Percentiles rank a stretch among this genome's conserved stretches.
These are phyloP conservation scores for Sextonia rubra DNA, from an alignment of 164 flowering plant species.

Conservation along the genomic window DNA sequence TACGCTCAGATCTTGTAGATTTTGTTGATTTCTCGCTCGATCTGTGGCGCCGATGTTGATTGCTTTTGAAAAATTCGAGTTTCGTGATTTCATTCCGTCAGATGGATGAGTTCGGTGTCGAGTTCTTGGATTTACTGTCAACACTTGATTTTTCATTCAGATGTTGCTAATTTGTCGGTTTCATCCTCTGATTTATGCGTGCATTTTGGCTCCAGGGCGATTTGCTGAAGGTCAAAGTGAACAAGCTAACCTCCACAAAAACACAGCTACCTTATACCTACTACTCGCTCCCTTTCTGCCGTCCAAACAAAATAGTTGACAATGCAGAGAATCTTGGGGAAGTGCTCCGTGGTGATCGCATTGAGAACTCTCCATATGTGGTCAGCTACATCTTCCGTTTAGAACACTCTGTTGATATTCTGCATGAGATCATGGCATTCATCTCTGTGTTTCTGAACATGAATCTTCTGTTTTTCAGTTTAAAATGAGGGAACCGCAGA, in stretches of 20 bases:
- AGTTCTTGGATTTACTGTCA: neutral
- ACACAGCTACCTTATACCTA: slow-evolving; percentile 94
- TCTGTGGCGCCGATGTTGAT: neutral
- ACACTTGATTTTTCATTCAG: neutral
- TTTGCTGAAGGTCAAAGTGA: slow-evolving; percentile 74
- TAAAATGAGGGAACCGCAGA: slow-evolving; percentile 76
- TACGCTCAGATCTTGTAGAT: slow-evolving; percentile 12
- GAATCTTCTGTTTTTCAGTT: slow-evolving; percentile 52
- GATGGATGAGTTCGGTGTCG: neutral
- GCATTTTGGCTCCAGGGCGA: slow-evolving; percentile 51
- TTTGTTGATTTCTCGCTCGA: neutral
- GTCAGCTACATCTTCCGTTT: slow-evolving; percentile 31
- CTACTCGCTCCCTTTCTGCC: slow-evolving; percentile 79
- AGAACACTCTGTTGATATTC: neutral
- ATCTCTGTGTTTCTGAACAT: slow-evolving; percentile 14
- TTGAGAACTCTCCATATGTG: slow-evolving; percentile 83
- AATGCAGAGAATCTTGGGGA: slow-evolving; percentile 98
- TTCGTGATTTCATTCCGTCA: neutral
- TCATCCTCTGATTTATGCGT: neutral
- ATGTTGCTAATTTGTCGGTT: no score
- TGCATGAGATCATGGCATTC: neutral
- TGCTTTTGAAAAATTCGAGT: neutral
- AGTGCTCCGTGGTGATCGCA: slow-evolving; percentile 97
- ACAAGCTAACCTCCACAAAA: slow-evolving; percentile 80
- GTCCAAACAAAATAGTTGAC: slow-evolving; percentile 58